A percentile compares a stretch with the other conserved stretches of the same genome.
phyloP scores from a whole-genome alignment of 768 basidiomycete species.

The Calocera viscosa region DNA sequence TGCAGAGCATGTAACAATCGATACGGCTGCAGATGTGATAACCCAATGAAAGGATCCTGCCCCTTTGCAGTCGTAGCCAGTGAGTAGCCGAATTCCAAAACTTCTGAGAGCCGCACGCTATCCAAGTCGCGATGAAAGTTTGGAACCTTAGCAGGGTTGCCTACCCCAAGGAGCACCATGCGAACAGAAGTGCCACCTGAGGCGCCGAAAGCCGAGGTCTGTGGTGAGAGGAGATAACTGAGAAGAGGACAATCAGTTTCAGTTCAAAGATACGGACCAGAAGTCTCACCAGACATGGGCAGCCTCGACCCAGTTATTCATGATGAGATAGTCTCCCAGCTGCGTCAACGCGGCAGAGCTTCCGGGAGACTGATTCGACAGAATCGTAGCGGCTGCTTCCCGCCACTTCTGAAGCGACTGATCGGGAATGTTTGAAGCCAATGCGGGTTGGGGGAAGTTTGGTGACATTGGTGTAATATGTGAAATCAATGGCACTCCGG shows the following conservation, averaged over 20 bases:
- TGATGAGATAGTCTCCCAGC: slow-evolving; percentile 68
- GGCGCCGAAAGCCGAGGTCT: slow-evolving; percentile 62
- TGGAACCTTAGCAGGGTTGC: slow-evolving; percentile 39
- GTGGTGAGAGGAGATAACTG: slow-evolving; percentile 79
- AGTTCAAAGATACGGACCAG: not conserved
- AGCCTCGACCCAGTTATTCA: slow-evolving; percentile 64
- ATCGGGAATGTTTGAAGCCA: slow-evolving; percentile 39
- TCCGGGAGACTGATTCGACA: slow-evolving; percentile 60
- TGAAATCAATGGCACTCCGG: slow-evolving; percentile 24
- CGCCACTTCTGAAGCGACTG: slow-evolving; percentile 68
- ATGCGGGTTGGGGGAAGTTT: slow-evolving; percentile 40
- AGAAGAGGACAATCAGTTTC: not conserved
- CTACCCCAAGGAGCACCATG: slow-evolving; percentile 60
- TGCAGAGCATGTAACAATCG: slow-evolving; percentile 62
- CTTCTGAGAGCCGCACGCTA: slow-evolving; percentile 72
- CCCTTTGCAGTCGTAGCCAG: slow-evolving; percentile 62
- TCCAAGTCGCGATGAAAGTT: slow-evolving; percentile 56
- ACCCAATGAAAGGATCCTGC: slow-evolving; percentile 69
- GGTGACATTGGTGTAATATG: slow-evolving; percentile 50
- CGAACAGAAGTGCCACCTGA: slow-evolving; percentile 54
- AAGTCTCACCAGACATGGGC: slow-evolving; percentile 77
- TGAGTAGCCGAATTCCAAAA: slow-evolving; percentile 81
- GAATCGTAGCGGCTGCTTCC: slow-evolving; percentile 72
- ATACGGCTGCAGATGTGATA: slow-evolving; percentile 81
- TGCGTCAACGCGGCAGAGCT: slow-evolving; percentile 64